Evolutionary conservation across 352 stramenopile species (phyloP), one percentile per base, ranked within the genome.

Genomic region (Globisporangium canariense): DNA sequence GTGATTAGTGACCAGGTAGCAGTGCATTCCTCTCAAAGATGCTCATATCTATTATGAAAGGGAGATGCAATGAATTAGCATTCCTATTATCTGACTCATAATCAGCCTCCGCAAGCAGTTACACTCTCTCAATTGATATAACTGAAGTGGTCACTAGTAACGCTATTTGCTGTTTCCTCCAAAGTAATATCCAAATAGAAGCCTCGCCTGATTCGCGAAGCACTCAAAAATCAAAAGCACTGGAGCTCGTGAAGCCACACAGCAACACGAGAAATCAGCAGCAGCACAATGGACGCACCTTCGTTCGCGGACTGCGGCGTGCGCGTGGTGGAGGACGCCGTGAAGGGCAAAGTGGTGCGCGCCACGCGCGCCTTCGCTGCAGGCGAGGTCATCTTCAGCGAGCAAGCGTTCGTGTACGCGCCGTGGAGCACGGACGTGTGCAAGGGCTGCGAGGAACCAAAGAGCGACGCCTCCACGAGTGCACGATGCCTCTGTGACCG

Each of bases 351-450:
- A 18, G 76, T 90, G n/a, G 81, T 90, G 36, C 70, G 73, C 36
- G 81, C 70, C 36, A 69, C 88, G 60, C 79, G 78, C 14, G 59
- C 63, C 1, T 89, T 91, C 62, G 52, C 75, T 32, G 70, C 81
- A 4, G 83, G 83, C 6, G 77, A 89, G 25, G 79, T 91, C 34
- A 86, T 93, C 58, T 93, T 93, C 68, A 81, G 74, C 58, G 84
- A 93, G 65, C 60, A 86, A 62, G 81, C 84, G 25, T 91, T 93
- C 62, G 84, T 91, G 52, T 84, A 73, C 60, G 84, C 81, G 13
- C 64, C 78, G 9, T 93, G 84, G 83, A 86, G 74, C 66, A 88
- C 77, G 16, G 77, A 88, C 41, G 66, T 90, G 36, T 90, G 81
- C 58, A 70, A 77, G 10, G 66, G 57, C 38, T 89, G 81, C 46